phyloP scores from a whole-genome alignment of 2,329 filamentous ascomycete genomes.

The Cladosporium sphaerospermum region DNA sequence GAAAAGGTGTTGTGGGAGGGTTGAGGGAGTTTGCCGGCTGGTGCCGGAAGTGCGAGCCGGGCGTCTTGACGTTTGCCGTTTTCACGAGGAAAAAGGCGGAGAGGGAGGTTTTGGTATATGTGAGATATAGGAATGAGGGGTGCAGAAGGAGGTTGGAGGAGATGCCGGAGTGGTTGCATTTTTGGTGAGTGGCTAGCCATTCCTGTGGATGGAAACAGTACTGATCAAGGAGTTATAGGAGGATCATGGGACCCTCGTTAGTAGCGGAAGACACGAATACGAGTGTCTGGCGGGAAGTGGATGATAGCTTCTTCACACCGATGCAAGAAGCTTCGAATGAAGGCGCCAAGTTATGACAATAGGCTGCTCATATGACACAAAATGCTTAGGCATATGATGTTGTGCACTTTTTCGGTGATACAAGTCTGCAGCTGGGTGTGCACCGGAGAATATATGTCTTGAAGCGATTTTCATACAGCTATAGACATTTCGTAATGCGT shows the following conservation, averaged over 20 bases:
- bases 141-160: conserved; percentile 15
- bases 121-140: conserved; percentile 18
- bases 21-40: conserved; percentile 14
- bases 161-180: conserved; percentile 20
- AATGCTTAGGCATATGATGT: too few relatives aligned
- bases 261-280: conserved; percentile 10
- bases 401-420: too few relatives aligned
- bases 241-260: background rate
- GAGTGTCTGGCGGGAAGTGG: conserved; percentile 24
- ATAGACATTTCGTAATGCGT: too few relatives aligned
- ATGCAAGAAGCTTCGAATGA: background rate
- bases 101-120: conserved; percentile 22
- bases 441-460: too few relatives aligned
- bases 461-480: too few relatives aligned
- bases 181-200: conserved; percentile 15
- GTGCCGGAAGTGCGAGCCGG: conserved; percentile 18
- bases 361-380: too few relatives aligned
- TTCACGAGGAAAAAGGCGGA: conserved; percentile 23
- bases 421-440: too few relatives aligned
- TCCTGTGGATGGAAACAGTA: background rate
- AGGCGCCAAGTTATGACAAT: too few relatives aligned
- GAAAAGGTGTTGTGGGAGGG: conserved; percentile 6
- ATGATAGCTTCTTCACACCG: conserved; percentile 24
- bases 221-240: background rate
- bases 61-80: conserved; percentile 21